Evolutionary conservation across 352 stramenopile species (phyloP).

Genomic region (Globisporangium alternatum): DNA sequence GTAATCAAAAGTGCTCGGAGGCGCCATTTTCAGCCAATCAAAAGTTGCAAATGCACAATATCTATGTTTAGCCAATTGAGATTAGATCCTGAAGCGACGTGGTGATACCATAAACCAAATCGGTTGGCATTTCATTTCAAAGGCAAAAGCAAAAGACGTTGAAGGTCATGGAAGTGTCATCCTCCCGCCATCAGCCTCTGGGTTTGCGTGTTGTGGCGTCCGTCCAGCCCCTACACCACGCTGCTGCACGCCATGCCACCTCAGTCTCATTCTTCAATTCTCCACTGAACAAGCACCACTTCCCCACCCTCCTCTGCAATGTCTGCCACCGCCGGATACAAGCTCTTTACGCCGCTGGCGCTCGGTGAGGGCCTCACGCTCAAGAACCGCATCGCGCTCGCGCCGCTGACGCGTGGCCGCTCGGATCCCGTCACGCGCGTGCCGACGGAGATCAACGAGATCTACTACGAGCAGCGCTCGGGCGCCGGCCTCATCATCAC

Average conservation of each 20-base stretch:
- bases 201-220: background rate
- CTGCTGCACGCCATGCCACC: background rate
- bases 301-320: background rate
- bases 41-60: background rate
- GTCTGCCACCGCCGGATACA: background rate
- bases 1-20: background rate
- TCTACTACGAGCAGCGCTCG: constrained; percentile 2
- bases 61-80: background rate
- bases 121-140: background rate
- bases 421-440: background rate
- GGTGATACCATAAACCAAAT: background rate
- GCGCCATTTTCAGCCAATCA: background rate
- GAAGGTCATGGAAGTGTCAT: background rate
- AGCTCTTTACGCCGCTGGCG: background rate
- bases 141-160: background rate
- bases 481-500: background rate
- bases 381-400: background rate
- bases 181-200: background rate
- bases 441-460: background rate
- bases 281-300: background rate
- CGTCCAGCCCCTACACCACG: background rate
- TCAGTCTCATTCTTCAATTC: background rate
- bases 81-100: background rate
- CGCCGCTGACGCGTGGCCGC: background rate
- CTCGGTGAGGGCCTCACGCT: background rate